Conservation (phyloP, 768 basidiomycete genomes). For the Tephrocybe sp. region DNA sequence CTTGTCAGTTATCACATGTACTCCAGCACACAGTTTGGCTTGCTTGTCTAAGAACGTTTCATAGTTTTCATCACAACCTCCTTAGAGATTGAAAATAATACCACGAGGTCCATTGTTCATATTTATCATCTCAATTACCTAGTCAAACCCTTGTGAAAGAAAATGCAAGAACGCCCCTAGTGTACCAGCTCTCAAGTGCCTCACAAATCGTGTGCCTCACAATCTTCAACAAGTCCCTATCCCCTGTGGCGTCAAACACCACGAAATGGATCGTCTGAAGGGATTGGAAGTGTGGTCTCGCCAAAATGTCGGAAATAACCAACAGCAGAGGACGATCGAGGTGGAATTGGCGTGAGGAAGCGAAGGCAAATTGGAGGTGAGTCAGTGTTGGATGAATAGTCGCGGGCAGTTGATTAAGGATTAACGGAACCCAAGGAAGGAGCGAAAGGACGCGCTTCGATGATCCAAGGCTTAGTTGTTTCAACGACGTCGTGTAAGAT, state of each 20-base stretch:
- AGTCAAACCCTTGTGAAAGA: slow-evolving; percentile 5
- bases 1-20: too few species aligned
- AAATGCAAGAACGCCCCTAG: slow-evolving; percentile 8
- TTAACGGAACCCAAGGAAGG: slow-evolving; percentile 26
- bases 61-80: too few species aligned
- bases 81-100: too few species aligned
- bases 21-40: too few species aligned
- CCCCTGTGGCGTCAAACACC: slow-evolving; percentile 19
- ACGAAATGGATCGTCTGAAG: slow-evolving; percentile 27
- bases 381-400: slow-evolving; percentile 15
- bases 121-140: too few species aligned
- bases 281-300: slow-evolving; percentile 18
- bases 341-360: slow-evolving; percentile 29
- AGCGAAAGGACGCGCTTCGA: slow-evolving; percentile 26
- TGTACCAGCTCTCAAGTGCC: slow-evolving; percentile 7
- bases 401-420: slow-evolving; percentile 19
- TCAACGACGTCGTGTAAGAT: slow-evolving; percentile 19
- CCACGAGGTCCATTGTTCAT: too few species aligned
- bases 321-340: slow-evolving; percentile 27
- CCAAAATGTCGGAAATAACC: slow-evolving; percentile 19
- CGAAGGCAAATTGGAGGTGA: slow-evolving; percentile 24
- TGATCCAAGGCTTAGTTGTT: slow-evolving; percentile 24
- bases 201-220: slow-evolving; percentile 15
- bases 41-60: too few species aligned
- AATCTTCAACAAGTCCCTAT: slow-evolving; percentile 14